Conservation (phyloP, 2,329 filamentous ascomycete species). For the Colletotrichum sp. region DNA sequence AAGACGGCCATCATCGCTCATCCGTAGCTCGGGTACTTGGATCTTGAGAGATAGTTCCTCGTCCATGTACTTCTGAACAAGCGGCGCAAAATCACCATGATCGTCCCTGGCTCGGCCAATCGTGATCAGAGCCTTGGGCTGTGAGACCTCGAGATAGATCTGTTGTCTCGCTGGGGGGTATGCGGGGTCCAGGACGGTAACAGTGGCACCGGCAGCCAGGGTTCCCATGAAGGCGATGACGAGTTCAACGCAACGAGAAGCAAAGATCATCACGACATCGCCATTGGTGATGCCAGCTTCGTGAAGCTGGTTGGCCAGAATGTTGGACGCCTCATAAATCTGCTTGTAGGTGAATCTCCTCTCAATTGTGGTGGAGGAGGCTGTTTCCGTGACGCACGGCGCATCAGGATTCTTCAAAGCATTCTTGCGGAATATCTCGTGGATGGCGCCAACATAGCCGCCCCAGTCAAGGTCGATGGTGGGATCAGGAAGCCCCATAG, state of each 20-base stretch:
- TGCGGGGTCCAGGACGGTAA: conserved; percentile 73
- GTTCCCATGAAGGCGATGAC: conserved; percentile 41
- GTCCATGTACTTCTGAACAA: conserved; percentile 62
- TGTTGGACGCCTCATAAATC: conserved; percentile 85
- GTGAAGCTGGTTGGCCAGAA: conserved; percentile 79
- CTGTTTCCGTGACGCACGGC: conserved; percentile 55
- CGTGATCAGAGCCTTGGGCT: conserved; percentile 64
- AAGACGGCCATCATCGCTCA: conserved; percentile 74
- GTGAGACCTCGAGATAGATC: neutral
- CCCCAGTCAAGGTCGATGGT: conserved; percentile 42
- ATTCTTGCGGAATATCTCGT: conserved; percentile 72
- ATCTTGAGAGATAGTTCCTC: conserved; percentile 75
- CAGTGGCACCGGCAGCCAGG: conserved; percentile 74
- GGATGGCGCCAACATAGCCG: conserved; percentile 75
- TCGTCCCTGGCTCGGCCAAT: conserved; percentile 78
- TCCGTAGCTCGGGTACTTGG: conserved; percentile 73
- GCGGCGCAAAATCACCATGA: conserved; percentile 37
- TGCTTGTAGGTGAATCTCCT: conserved; percentile 82
- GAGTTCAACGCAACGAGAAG: neutral
- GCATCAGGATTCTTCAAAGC: conserved; percentile 70
- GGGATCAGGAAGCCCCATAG: conserved; percentile 60
- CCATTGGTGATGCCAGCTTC: conserved; percentile 75
- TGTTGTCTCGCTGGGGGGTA: conserved; percentile 82
- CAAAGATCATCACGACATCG: conserved; percentile 79
- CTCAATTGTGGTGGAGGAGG: conserved; percentile 41